Evolutionary conservation across 805 yeast species (phyloP).

Genomic region (Kuraishia ogatae): DNA sequence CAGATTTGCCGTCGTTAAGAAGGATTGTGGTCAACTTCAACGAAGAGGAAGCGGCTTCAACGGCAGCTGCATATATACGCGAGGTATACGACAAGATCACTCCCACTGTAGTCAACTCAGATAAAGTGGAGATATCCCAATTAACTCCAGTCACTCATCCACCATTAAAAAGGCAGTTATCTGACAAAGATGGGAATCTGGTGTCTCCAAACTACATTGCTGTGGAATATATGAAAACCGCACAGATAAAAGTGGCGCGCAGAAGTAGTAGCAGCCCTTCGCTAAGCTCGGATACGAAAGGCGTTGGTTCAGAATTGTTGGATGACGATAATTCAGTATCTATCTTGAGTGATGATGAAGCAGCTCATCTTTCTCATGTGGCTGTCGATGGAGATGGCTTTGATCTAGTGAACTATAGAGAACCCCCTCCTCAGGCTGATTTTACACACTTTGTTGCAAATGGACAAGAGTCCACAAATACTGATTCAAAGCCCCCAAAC

Average conservation of each 20-base stretch:
- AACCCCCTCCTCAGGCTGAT: slow-evolving; percentile 1
- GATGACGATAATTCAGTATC: neutral
- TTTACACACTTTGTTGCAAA: neutral
- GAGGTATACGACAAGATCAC: neutral
- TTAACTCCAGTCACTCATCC: neutral
- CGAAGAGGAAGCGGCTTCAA: neutral
- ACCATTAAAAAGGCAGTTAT: neutral
- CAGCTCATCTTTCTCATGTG: neutral
- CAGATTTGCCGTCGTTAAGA: slow-evolving; percentile 1
- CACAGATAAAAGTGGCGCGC: neutral
- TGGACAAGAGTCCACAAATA: neutral
- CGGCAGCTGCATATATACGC: neutral
- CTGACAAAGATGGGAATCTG: neutral
- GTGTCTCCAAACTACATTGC: neutral
- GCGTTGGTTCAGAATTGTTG: neutral
- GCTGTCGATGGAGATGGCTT: neutral
- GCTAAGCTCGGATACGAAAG: neutral
- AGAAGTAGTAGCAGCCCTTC: neutral
- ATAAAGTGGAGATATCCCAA: neutral
- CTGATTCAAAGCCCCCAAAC: neutral
- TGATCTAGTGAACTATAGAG: neutral
- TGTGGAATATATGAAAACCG: neutral
- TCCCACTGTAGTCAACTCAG: neutral
- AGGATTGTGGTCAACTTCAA: slow-evolving; percentile 1
- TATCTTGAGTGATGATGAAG: neutral